Evolutionary conservation across 202 grass and related monocot genomes (phyloP), one percentile per base, ranked within the genome.

Genomic region (Panicum hallii): DNA sequence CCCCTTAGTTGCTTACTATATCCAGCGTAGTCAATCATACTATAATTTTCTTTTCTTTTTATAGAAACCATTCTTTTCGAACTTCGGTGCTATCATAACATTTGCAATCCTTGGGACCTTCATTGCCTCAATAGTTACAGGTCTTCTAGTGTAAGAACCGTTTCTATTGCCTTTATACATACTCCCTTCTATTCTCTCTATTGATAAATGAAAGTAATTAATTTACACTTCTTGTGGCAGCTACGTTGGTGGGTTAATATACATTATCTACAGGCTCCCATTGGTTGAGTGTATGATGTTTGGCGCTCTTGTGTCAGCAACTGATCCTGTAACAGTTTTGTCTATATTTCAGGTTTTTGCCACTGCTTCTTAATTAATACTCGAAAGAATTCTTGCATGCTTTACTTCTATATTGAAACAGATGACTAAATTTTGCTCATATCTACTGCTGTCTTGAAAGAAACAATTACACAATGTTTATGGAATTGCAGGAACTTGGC

Each of bases 201-300:
- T 75, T 46, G 19, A 38, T 52, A 62, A 70, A 50, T 80, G 34
- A 15, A 43, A 40, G 34, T 55, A 54, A 62, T 63, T 16, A 55
- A 41, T 54, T 70, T 75, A 72, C 48, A 56, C 61, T 68, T 78
- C 19, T 61, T 91, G 17, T 80, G 48, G 77, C 81, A 98, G 95
- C 41, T 98, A 91, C 75, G 79, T 93, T 75, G 95, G 72, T 85
- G 95, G 95, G 44, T 93, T 98, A 74, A 75, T 92, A 36, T 93
- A 90, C 85, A 82, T 98, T 54, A 76, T 95, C 56, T 98, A 93
- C 84, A 91, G 67, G 87, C 70, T 98, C 63, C 95, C 95, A 78
- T 74, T 98, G 55, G 87, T 95, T 20, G 95, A 98, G 77, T 98
- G 89, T 88, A 88, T 98, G 78, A 98, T 98, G 95, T 95, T 98